Conservation (phyloP, 1,284 basidiomycete species). For the Lignosus rhinocerotis region DNA sequence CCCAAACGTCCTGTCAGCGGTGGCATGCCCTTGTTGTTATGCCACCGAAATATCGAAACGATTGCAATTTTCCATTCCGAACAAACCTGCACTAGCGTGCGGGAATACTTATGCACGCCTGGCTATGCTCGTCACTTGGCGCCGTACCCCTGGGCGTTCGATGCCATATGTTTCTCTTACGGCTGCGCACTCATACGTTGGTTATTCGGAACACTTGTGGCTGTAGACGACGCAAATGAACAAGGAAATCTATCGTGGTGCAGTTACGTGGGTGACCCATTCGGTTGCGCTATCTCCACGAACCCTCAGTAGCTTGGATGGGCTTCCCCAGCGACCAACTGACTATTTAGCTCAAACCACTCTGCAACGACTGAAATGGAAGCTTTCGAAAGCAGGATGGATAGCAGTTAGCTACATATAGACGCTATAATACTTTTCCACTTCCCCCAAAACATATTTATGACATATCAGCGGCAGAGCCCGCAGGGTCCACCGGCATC, state of each 20-base stretch:
- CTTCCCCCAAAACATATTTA: constrained; percentile 9
- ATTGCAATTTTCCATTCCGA: constrained; percentile 19
- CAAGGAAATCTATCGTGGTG: constrained; percentile 4
- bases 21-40: background rate
- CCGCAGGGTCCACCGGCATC: constrained; percentile 44
- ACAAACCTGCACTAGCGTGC: constrained; percentile 7
- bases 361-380: constrained; percentile 3
- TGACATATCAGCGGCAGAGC: constrained; percentile 10
- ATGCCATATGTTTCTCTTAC: constrained; percentile 4
- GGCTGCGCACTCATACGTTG: background rate
- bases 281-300: background rate
- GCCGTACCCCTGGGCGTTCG: constrained; percentile 7
- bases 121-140: constrained; percentile 6
- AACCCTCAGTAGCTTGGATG: background rate
- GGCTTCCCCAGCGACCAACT: constrained; percentile 8
- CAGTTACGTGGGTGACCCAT: background rate
- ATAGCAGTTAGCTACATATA: constrained; percentile 15
- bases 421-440: constrained; percentile 22
- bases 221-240: background rate
- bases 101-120: constrained; percentile 4
- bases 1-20: background rate
- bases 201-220: constrained; percentile 4
- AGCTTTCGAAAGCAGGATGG: constrained; percentile 1
- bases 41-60: constrained; percentile 8
- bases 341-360: background rate